phyloP scores from a whole-genome alignment of 805 yeast species.

The Candida gorgasii region DNA sequence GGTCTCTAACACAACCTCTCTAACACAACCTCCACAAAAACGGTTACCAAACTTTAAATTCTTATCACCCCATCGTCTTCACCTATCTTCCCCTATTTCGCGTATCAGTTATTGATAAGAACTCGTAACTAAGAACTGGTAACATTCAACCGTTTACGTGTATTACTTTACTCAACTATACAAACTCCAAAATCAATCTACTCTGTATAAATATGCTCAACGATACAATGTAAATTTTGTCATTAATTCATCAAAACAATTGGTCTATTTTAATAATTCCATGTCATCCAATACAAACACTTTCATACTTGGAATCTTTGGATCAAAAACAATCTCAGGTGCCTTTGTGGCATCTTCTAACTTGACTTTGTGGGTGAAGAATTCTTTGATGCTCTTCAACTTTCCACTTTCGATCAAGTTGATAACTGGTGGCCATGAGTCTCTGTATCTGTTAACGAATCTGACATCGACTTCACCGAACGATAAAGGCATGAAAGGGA shows the following conservation, averaged over 20 bases:
- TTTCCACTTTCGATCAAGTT: constrained; percentile 19
- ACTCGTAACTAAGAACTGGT: no score
- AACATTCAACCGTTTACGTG: not conserved
- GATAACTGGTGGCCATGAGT: constrained; percentile 19
- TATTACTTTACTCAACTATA: constrained; percentile 6
- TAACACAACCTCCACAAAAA: no score
- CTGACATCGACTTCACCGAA: constrained; percentile 21
- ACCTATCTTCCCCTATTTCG: no score
- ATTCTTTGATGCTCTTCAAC: constrained; percentile 17
- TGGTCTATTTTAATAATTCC: constrained; percentile 15
- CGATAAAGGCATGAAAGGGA: constrained; percentile 25
- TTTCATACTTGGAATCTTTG: constrained; percentile 18
- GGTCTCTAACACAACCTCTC: no score
- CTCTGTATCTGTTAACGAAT: constrained; percentile 21
- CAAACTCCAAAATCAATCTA: constrained; percentile 6
- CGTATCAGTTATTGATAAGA: no score
- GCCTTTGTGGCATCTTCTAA: constrained; percentile 24
- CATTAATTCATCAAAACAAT: not conserved
- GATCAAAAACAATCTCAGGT: constrained; percentile 19
- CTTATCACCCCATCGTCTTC: no score
- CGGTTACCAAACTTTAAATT: no score
- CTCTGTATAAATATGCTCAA: constrained; percentile 16
- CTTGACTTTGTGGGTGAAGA: constrained; percentile 22
- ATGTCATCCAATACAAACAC: constrained; percentile 19
- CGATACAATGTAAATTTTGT: constrained; percentile 6